Evolutionary conservation across 495 filamentous ascomycete species (phyloP).

Genomic region (Penicillium chermesinum): DNA sequence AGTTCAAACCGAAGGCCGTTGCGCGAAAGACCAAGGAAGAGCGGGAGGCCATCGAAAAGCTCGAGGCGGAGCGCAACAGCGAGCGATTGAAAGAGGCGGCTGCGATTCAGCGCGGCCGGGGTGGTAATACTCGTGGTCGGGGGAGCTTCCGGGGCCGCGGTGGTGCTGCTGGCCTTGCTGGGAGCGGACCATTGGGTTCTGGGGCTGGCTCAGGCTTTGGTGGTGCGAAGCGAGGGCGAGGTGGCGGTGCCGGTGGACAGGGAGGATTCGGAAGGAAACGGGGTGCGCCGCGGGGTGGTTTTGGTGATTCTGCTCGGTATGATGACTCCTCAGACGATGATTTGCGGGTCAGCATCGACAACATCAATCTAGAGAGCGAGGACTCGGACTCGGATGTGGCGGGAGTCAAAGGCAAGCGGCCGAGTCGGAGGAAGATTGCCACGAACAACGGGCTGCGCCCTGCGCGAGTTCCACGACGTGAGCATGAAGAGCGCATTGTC

Average conservation of each 20-base stretch:
- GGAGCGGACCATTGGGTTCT: conserved; percentile 29
- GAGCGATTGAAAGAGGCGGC: conserved; percentile 43
- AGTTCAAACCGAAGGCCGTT: conserved; percentile 44
- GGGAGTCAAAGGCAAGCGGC: conserved; percentile 35
- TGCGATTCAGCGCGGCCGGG: conserved; percentile 36
- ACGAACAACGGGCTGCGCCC: conserved; percentile 36
- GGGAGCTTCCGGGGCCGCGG: conserved; percentile 32
- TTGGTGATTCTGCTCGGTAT: conserved; percentile 2
- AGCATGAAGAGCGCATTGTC: conserved; percentile 46
- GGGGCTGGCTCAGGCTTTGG: conserved; percentile 27
- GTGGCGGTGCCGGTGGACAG: conserved; percentile 17
- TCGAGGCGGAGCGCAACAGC: conserved; percentile 42
- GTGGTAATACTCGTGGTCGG: conserved; percentile 19
- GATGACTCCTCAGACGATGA: conserved; percentile 43
- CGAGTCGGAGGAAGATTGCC: conserved; percentile 20
- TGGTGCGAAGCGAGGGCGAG: conserved; percentile 21
- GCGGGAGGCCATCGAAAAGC: conserved; percentile 44
- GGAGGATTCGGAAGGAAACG: conserved; percentile 3
- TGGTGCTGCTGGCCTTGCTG: conserved; percentile 25
- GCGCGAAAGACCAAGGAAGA: conserved; percentile 49
- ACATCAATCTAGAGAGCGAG: conserved; percentile 46
- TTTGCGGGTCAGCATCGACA: conserved; percentile 44
- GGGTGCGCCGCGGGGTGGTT: not conserved
- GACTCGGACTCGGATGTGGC: conserved; percentile 20
- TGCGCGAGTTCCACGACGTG: conserved; percentile 45